phyloP scores from a whole-genome alignment of 1,139 yeast species.

The Geotrichum klebahnii region DNA sequence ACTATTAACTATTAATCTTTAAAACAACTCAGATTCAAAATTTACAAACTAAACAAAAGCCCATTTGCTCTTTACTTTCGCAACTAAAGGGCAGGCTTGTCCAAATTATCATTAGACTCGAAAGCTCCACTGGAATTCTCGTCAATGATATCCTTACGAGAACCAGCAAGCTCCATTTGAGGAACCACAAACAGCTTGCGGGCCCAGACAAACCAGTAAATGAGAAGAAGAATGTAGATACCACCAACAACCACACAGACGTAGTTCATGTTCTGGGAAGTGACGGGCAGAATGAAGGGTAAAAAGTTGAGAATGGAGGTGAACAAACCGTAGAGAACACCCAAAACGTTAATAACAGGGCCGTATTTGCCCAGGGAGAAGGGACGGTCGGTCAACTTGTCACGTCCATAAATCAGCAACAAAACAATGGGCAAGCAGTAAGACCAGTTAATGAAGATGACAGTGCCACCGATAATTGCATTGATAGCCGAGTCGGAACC shows the following conservation, averaged over 20 bases:
- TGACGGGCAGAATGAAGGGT: conserved; percentile 68
- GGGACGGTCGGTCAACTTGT: conserved; percentile 64
- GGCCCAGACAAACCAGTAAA: conserved; percentile 22
- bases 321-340: conserved; percentile 59
- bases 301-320: conserved; percentile 61
- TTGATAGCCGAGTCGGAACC: conserved; percentile 72
- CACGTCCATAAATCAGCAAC: conserved; percentile 52
- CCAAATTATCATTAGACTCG: neutral
- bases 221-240: conserved; percentile 19
- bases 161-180: conserved; percentile 14
- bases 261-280: conserved; percentile 64
- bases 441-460: conserved; percentile 67
- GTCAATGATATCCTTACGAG: conserved; percentile 5
- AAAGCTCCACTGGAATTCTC: neutral
- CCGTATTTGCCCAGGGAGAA: conserved; percentile 64
- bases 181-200: conserved; percentile 19
- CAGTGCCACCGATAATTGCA: conserved; percentile 81
- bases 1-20: no score
- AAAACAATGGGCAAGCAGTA: conserved; percentile 70
- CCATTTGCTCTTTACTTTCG: no score
- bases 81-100: neutral
- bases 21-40: no score
- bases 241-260: conserved; percentile 49
- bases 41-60: no score
- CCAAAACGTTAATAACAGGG: conserved; percentile 53